Evolutionary conservation across 768 basidiomycete genomes (phyloP).

Genomic region (Phylloporus sp.): DNA sequence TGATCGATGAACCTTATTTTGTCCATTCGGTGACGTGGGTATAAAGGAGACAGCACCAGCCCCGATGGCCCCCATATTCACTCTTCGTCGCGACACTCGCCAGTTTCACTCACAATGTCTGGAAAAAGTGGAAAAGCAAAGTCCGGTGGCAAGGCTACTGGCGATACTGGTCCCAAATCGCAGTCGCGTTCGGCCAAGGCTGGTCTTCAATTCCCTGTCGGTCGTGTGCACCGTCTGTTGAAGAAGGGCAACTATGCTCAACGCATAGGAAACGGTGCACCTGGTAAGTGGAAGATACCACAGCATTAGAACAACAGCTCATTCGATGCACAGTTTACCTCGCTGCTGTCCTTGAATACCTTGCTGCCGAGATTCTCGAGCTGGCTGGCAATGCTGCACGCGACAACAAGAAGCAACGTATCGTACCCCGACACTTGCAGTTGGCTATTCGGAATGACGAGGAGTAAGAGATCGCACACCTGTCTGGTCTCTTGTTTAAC

Average conservation of each 20-base stretch:
- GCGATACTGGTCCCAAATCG: slow-evolving; percentile 31
- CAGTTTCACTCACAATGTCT: slow-evolving; percentile 28
- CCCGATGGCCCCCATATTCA: slow-evolving; percentile 7
- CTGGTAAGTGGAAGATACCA: slow-evolving; percentile 25
- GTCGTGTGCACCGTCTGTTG: slow-evolving; percentile 58
- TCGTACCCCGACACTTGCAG: slow-evolving; percentile 62
- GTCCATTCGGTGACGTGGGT: slow-evolving; percentile 13
- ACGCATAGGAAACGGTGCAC: slow-evolving; percentile 55
- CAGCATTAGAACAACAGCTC: neutral
- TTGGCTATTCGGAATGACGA: slow-evolving; percentile 64
- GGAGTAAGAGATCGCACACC: slow-evolving; percentile 28
- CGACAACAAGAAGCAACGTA: slow-evolving; percentile 58
- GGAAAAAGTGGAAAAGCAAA: slow-evolving; percentile 55
- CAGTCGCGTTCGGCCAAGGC: slow-evolving; percentile 40
- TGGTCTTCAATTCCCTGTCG: slow-evolving; percentile 49
- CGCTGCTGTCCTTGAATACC: slow-evolving; percentile 58
- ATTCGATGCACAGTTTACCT: slow-evolving; percentile 43
- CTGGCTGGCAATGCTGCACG: slow-evolving; percentile 55
- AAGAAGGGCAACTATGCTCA: slow-evolving; percentile 59
- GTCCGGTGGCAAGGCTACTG: slow-evolving; percentile 61
- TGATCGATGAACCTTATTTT: slow-evolving; percentile 37
- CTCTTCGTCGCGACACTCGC: neutral
- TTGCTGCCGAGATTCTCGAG: slow-evolving; percentile 62
- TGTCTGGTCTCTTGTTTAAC: neutral
- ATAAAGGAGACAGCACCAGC: slow-evolving; percentile 26